Evolutionary conservation across 768 basidiomycete species (phyloP), one percentile per base, ranked within the genome.

Genomic region (Naganishia friedmannii): DNA sequence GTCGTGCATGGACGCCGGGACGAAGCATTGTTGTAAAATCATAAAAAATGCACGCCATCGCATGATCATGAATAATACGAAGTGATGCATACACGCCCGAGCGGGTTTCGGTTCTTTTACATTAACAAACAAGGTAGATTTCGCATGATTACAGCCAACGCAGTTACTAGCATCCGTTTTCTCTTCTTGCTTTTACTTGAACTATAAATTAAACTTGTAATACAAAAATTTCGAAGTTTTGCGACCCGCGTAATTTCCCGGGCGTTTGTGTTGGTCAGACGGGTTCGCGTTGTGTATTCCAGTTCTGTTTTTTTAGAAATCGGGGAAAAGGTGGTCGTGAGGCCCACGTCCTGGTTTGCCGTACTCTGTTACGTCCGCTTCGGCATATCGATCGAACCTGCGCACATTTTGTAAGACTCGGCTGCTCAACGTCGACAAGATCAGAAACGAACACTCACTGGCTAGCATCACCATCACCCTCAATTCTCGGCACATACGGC

Each of bases 381-480:
- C 83, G 45, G 81, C 81, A 72, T 83, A 83, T 48, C 82, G 79
- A 65, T 83, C 83, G 71, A 83, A 83, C 71, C 82, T 83, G 19
- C 31, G 6, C 17, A 32, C 19, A 48, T 17, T 26, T 7, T 54
- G 17, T 19, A 4, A 26, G 39, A 13, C 12, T 23, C 17, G 13
- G 4, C 53, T 48, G 3, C 21, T 9, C 48, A 34, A 29, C 67
- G 31, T 15, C 21, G 17, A 51, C 3, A 26, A 26, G n/a, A 26
- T 12, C 6, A 21, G 48, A 13, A 26, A 26, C 48, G 4, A 3
- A 26, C 17, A 81, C 82, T 77, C 56, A 84, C 82, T 84, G 83
- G 87, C 91, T 93, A 6, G 95, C 90, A 81, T 99, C 96, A 0
- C 96, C 96, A 13, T 97, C 96, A 10, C 92, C 89, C 39, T 84